Conservation (phyloP, 805 yeast genomes). For the Cyberlindnera mississippiensis region DNA sequence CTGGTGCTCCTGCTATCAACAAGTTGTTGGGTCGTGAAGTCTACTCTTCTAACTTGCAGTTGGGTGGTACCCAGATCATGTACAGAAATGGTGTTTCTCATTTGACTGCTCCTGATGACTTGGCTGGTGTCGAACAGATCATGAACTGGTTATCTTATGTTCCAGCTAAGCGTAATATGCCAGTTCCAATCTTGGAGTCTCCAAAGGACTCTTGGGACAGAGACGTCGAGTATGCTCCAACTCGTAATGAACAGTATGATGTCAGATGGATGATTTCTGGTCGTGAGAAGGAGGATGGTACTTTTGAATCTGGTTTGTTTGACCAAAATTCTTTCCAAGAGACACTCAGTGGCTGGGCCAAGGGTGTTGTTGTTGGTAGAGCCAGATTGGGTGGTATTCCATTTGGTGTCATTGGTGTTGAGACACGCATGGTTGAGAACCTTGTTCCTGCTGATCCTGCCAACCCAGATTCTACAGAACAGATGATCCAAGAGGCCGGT, state of each 20-base stretch:
- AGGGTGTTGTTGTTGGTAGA: slow-evolving; percentile 97
- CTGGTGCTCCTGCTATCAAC: slow-evolving; percentile 99
- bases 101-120: slow-evolving; percentile 92
- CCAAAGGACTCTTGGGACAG: slow-evolving; percentile 88
- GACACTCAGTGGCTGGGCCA: slow-evolving; percentile 97
- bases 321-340: slow-evolving; percentile 94
- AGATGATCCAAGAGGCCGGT: slow-evolving; percentile 90
- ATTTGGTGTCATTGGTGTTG: slow-evolving; percentile 96
- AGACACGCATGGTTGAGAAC: slow-evolving; percentile 86
- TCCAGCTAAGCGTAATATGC: slow-evolving; percentile 86
- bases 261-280: slow-evolving; percentile 96
- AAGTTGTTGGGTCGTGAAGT: slow-evolving; percentile 96
- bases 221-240: slow-evolving; percentile 77
- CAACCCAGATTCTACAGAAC: slow-evolving; percentile 89
- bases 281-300: slow-evolving; percentile 60
- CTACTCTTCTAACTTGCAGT: slow-evolving; percentile 91
- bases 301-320: slow-evolving; percentile 82
- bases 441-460: slow-evolving; percentile 98
- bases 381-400: slow-evolving; percentile 99
- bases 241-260: slow-evolving; percentile 70
- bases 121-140: slow-evolving; percentile 93
- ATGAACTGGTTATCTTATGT: slow-evolving; percentile 94
- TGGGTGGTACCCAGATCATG: slow-evolving; percentile 99
- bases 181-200: slow-evolving; percentile 83
- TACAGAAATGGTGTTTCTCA: slow-evolving; percentile 98